These are phyloP conservation scores for Lipomyces anomalus DNA, from an alignment of 805 yeast genomes.

Conservation along the genomic window DNA sequence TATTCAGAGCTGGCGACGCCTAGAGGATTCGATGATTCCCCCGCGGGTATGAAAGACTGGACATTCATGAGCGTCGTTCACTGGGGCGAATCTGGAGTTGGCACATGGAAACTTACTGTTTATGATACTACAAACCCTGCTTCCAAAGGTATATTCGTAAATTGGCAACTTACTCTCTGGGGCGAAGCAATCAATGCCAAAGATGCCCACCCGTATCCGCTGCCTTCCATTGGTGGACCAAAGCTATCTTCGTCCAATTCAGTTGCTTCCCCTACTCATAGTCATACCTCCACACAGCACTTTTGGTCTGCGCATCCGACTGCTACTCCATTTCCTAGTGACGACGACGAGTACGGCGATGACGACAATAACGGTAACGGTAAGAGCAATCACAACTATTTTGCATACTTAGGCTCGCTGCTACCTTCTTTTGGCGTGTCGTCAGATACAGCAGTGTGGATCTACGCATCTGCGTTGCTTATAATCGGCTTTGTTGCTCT, in stretches of 20 bases:
- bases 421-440: slow-evolving; percentile 33
- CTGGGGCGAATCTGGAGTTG: slow-evolving; percentile 82
- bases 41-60: slow-evolving; percentile 70
- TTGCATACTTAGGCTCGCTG: slow-evolving; percentile 14
- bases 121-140: slow-evolving; percentile 29
- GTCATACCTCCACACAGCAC: slow-evolving; percentile 12
- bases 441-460: slow-evolving; percentile 29
- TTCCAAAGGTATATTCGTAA: slow-evolving; percentile 38
- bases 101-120: slow-evolving; percentile 76
- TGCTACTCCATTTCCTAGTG: slow-evolving; percentile 3
- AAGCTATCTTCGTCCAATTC: slow-evolving; percentile 17
- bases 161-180: slow-evolving; percentile 76
- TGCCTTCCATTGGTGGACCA: slow-evolving; percentile 30
- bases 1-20: slow-evolving; percentile 66
- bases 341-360: slow-evolving; percentile 8
- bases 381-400: slow-evolving; percentile 9
- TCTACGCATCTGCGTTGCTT: slow-evolving; percentile 40
- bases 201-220: slow-evolving; percentile 53
- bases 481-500: slow-evolving; percentile 39
- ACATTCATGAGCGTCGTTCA: slow-evolving; percentile 96
- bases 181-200: slow-evolving; percentile 69
- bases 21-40: slow-evolving; percentile 53
- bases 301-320: slow-evolving; percentile 7
- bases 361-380: slow-evolving; percentile 4
- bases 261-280: slow-evolving; percentile 11